A percentile compares a stretch with the other conserved stretches of the same genome.
These are phyloP conservation scores for Ammopiptanthus mongolicus DNA, from an alignment of 306 rosid genomes.

Conservation along the genomic window DNA sequence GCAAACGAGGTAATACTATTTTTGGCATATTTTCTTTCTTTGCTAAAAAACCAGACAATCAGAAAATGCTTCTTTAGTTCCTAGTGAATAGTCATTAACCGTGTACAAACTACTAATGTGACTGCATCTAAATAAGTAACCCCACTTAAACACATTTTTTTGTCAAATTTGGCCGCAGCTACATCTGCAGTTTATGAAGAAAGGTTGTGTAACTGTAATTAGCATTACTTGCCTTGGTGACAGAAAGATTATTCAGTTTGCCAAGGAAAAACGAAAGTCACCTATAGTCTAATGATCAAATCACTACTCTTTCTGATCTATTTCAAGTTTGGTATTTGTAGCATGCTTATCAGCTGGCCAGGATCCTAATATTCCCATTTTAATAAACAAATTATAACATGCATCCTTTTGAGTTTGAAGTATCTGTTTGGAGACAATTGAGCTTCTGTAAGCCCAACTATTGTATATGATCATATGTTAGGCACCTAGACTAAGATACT, in stretches of 20 bases:
- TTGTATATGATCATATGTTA: background rate
- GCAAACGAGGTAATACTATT: conserved; percentile 63
- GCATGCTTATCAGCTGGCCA: background rate
- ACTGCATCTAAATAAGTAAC: background rate
- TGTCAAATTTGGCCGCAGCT: background rate
- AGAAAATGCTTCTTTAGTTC: background rate
- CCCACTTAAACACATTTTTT: background rate
- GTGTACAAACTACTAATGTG: background rate
- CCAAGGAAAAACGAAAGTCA: background rate
- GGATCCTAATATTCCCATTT: background rate
- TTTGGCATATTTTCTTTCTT: background rate
- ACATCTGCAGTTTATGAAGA: background rate
- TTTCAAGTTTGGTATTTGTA: background rate
- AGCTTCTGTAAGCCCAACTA: background rate
- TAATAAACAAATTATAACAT: background rate
- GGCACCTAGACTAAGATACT: too few species aligned
- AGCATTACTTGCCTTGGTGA: background rate
- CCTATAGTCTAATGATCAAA: background rate
- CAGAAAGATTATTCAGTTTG: background rate
- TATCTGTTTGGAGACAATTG: background rate
- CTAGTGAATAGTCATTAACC: background rate
- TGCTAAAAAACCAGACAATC: background rate
- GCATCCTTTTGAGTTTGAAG: background rate
- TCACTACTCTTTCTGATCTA: background rate
- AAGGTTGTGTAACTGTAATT: background rate